Conservation (phyloP, 352 stramenopile species). For the Phytophthora agathidicida region DNA sequence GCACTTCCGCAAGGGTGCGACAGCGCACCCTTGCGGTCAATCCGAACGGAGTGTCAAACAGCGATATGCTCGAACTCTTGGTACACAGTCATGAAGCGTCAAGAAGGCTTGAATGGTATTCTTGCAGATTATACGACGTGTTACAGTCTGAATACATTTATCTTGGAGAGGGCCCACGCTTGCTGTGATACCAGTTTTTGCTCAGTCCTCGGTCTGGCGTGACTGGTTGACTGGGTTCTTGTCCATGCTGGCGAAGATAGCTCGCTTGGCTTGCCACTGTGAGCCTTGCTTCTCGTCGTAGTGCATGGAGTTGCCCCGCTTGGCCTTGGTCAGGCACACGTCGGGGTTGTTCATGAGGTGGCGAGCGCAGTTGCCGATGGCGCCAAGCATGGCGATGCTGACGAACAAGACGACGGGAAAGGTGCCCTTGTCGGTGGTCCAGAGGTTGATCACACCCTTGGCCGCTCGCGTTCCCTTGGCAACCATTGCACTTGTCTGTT, state of each 20-base stretch:
- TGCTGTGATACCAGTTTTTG: too few relatives aligned
- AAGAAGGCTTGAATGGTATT: too few relatives aligned
- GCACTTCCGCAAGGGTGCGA: background rate
- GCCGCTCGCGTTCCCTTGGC: constrained; percentile 20
- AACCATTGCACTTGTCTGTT: constrained; percentile 4
- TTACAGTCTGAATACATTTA: too few relatives aligned
- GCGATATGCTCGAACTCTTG: too few relatives aligned
- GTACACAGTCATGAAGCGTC: too few relatives aligned
- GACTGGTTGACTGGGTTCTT: constrained; percentile 61
- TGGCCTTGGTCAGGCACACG: constrained; percentile 37
- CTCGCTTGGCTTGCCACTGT: constrained; percentile 39
- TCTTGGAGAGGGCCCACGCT: too few relatives aligned
- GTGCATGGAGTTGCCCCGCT: constrained; percentile 44
- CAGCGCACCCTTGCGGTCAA: too few relatives aligned
- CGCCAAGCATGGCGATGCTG: constrained; percentile 2
- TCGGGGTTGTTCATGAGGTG: constrained; percentile 30
- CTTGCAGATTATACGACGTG: too few relatives aligned
- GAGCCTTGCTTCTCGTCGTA: constrained; percentile 31
- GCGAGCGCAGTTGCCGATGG: constrained; percentile 4
- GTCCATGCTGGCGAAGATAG: constrained; percentile 43
- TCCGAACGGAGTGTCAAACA: background rate
- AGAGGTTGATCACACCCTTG: constrained; percentile 47
- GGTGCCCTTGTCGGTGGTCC: constrained; percentile 53
- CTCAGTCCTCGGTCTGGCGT: constrained; percentile 43
- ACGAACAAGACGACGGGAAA: constrained; percentile 42